Conservation (phyloP, 2,329 filamentous ascomycete genomes). For the Nothopassalora personata region DNA sequence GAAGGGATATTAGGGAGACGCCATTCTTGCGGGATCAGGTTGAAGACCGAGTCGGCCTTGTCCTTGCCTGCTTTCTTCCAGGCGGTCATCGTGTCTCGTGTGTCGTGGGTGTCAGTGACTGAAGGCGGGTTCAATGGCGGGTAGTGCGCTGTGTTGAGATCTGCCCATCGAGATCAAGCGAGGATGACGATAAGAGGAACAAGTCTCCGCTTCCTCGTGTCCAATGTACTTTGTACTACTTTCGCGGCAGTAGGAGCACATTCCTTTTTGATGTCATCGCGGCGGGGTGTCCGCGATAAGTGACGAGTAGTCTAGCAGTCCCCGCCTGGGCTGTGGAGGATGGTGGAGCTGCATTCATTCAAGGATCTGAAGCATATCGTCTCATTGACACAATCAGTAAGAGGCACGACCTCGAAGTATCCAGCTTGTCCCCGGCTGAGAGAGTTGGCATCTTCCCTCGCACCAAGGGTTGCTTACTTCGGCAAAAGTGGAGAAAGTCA, state of each 20-base stretch:
- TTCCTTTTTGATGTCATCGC: background rate
- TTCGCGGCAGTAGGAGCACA: background rate
- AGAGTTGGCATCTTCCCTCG: too few relatives aligned
- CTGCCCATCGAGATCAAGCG: background rate
- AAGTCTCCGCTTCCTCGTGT: background rate
- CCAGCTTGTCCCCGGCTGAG: too few relatives aligned
- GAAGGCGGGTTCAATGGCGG: background rate
- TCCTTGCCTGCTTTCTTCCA: conserved; percentile 49
- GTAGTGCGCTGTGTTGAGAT: background rate
- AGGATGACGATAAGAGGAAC: background rate
- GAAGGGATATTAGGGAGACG: conserved; percentile 45
- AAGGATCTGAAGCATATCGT: too few relatives aligned
- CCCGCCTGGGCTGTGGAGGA: too few relatives aligned
- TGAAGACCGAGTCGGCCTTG: conserved; percentile 52
- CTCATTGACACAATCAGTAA: too few relatives aligned
- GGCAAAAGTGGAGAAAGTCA: background rate
- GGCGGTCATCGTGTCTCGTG: conserved; percentile 11
- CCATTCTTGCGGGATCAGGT: conserved; percentile 55
- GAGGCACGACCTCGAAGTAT: too few relatives aligned
- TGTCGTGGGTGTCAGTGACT: background rate
- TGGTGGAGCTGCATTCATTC: too few relatives aligned
- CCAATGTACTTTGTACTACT: background rate
- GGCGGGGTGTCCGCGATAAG: background rate
- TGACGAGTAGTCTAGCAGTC: background rate
- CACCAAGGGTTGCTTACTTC: too few relatives aligned